A percentile compares a stretch with the other conserved stretches of the same genome.
phyloP scores from a whole-genome alignment of 108 stramenopile genomes.

The Cyclotella distinguenda region DNA sequence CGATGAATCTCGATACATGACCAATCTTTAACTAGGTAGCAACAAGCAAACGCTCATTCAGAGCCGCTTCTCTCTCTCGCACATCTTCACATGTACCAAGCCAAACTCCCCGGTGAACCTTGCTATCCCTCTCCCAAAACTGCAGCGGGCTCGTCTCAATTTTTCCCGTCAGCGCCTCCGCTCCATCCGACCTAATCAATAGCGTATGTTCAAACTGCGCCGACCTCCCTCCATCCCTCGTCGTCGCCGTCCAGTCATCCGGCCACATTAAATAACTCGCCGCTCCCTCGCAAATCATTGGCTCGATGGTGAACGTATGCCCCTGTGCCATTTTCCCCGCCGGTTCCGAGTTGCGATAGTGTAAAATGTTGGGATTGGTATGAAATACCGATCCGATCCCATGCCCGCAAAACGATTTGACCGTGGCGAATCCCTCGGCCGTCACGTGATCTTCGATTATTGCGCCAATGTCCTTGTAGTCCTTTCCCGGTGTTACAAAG shows the following conservation, averaged over 20 bases:
- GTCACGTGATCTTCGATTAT: constrained; percentile 77
- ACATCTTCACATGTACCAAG: too few species aligned
- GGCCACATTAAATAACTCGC: constrained; percentile 75
- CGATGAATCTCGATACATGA: too few species aligned
- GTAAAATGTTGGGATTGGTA: constrained; percentile 91
- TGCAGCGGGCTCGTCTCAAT: too few species aligned
- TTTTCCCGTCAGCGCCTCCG: constrained; percentile 94
- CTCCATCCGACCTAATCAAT: constrained; percentile 94
- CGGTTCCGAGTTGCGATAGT: constrained; percentile 95
- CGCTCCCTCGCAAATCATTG: constrained; percentile 95
- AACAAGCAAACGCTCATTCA: too few species aligned
- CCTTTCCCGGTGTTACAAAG: constrained; percentile 82
- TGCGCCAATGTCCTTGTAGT: constrained; percentile 91
- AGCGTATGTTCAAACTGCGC: constrained; percentile 96
- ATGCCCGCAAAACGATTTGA: constrained; percentile 95
- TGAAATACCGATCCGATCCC: constrained; percentile 83
- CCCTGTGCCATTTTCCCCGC: constrained; percentile 93
- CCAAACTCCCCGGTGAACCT: too few species aligned
- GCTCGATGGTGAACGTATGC: constrained; percentile 99
- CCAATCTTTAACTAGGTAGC: too few species aligned
- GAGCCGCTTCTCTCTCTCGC: too few species aligned
- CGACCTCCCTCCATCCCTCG: constrained; percentile 72
- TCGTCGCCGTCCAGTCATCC: constrained; percentile 90
- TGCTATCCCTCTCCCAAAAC: too few species aligned
- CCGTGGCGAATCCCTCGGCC: constrained; percentile 73